Evolutionary conservation across 495 filamentous ascomycete species (phyloP).

Genomic region (Penicillium robsamsonii): DNA sequence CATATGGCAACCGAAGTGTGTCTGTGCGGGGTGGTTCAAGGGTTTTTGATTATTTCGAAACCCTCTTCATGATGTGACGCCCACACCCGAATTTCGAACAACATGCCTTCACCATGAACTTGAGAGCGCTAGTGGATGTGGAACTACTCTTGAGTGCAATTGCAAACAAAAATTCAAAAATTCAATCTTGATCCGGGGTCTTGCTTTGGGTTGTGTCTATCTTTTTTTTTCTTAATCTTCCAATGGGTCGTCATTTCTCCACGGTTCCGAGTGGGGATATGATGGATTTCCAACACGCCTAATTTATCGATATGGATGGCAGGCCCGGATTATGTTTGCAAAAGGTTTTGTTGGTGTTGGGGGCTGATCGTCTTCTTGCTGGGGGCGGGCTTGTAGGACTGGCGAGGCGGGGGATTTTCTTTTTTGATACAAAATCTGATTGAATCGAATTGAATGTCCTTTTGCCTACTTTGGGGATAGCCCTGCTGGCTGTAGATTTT

Average conservation of each 20-base stretch:
- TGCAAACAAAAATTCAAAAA: constrained; percentile 11
- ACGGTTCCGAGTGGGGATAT: constrained; percentile 8
- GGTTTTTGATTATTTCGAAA: constrained; percentile 19
- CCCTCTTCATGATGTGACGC: constrained; percentile 24
- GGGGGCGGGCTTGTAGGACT: constrained; percentile 16
- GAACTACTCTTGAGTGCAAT: constrained; percentile 22
- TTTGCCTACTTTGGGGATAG: constrained; percentile 3
- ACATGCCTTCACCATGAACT: constrained; percentile 11
- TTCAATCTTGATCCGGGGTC: constrained; percentile 9
- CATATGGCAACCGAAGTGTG: constrained; percentile 17
- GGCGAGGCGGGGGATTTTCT: constrained; percentile 19
- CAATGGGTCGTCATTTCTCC: not conserved
- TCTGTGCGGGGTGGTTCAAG: constrained; percentile 17
- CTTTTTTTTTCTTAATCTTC: constrained; percentile 4
- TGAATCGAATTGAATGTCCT: constrained; percentile 33
- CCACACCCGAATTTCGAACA: constrained; percentile 18
- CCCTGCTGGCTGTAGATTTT: not conserved
- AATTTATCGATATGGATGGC: not conserved
- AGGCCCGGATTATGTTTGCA: constrained; percentile 5
- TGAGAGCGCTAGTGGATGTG: constrained; percentile 29
- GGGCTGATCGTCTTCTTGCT: constrained; percentile 8
- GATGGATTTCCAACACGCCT: not conserved
- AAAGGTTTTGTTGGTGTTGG: not conserved
- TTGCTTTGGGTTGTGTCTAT: constrained; percentile 1
- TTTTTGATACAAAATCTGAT: constrained; percentile 31